Conservation (phyloP, 106 monocot genomes). For the Platanthera guangdongensis region DNA sequence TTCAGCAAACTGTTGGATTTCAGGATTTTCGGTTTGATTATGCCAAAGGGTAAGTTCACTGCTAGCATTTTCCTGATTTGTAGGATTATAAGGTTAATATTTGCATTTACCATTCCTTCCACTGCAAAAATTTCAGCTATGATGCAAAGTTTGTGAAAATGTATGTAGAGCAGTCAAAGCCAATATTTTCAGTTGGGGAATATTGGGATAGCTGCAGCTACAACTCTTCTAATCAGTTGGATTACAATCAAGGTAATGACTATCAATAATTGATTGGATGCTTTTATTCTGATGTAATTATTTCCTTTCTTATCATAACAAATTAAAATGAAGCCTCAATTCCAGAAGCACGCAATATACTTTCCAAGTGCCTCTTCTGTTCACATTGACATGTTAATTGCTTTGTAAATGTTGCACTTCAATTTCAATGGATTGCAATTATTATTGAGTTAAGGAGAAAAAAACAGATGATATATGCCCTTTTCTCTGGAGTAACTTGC, state of each 20-base stretch:
- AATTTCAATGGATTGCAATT: background rate
- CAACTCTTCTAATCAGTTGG: slow-evolving; percentile 31
- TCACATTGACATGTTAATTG: background rate
- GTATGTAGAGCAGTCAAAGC: slow-evolving; percentile 69
- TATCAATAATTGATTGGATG: background rate
- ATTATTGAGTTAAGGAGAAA: background rate
- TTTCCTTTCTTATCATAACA: background rate
- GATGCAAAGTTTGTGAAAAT: slow-evolving; percentile 66
- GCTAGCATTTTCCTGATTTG: background rate
- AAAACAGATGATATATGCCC: too few relatives aligned
- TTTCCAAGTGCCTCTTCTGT: background rate
- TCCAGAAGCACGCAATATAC: background rate
- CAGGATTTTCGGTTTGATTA: slow-evolving; percentile 89
- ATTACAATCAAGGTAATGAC: slow-evolving; percentile 80
- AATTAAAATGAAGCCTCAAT: background rate
- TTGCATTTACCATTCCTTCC: background rate
- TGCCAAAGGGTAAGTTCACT: slow-evolving; percentile 61
- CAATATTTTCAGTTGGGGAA: slow-evolving; percentile 71
- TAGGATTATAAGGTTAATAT: background rate
- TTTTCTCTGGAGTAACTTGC: too few relatives aligned
- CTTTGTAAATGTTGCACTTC: background rate
- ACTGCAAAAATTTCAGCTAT: slow-evolving; percentile 37
- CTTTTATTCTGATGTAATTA: background rate
- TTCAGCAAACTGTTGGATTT: slow-evolving; percentile 47
- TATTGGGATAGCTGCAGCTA: slow-evolving; percentile 84